Base-by-base conservation (phyloP, 2,329 filamentous ascomycete species). In the Aspergillus sp. region DNA sequence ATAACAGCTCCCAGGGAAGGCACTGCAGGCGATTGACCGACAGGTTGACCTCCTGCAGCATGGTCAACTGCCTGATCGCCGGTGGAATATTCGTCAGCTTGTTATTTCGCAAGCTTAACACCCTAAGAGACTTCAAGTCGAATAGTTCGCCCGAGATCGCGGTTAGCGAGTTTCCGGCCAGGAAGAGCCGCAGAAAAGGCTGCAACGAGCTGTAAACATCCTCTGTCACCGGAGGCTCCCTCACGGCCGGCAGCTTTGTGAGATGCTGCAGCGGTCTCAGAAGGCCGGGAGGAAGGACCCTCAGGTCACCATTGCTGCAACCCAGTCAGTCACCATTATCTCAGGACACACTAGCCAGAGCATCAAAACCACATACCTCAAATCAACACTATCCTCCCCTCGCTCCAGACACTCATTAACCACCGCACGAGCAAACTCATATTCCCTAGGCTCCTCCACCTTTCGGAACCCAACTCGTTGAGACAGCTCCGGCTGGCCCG, bases 101-200 rank as follows among this genome's bases (percentile, higher is more conserved):
- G 62, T 79, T 79, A 47, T 73, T 71, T 2, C 76, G 73, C 44
- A 79, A 55, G 58, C 74, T 78, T 9, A 79, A 67, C 3, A 76
- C 70, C 26, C 68, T 71, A 14, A 78, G 62, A 35, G 68, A 66
- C 19, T 56, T 60, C 9, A 79, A 61, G 7, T 74, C 69, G 44
- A 76, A 76, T 6, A 79, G 47, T 48, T 76, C 74, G 8, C 62
- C 63, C 1, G 70, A 66, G 6, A 78, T 55, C 5, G 55, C 52
- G 8, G 57, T 59, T 0, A 79, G 67, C 2, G 64, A 59, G 48
- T 79, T 79, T 20, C 73, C 72, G 1, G 72, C 65, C 8, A 79
- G 64, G 44, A 73, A 78, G 0, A 79, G 60, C 7, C 70, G 67
- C 8, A 77, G 66, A 43, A 71, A 73, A 4, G 75, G 73, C 32